These are phyloP conservation scores for Gynostemma pentaphyllum DNA, from an alignment of 306 rosid genomes.

Conservation along the genomic window DNA sequence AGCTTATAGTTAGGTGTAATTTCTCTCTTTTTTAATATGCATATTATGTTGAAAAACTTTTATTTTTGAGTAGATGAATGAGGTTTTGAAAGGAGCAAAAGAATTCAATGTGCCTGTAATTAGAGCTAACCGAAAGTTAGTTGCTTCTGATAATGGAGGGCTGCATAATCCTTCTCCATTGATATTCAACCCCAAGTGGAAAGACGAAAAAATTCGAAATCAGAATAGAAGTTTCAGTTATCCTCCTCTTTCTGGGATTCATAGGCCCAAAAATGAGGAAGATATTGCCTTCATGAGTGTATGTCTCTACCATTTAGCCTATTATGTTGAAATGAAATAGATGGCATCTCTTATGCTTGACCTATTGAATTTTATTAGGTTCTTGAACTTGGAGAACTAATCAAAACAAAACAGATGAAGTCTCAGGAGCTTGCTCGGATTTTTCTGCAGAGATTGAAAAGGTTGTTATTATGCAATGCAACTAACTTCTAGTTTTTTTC, in stretches of 20 bases:
- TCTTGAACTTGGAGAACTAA: constrained; percentile 62
- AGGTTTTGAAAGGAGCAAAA: constrained; percentile 34
- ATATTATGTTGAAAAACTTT: neutral
- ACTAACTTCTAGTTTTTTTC: constrained; percentile 1
- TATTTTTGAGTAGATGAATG: constrained; percentile 27
- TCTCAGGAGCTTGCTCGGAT: constrained; percentile 53
- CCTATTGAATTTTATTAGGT: constrained; percentile 23
- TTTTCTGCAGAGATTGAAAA: constrained; percentile 56
- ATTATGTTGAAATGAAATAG: neutral
- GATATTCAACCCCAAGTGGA: constrained; percentile 52
- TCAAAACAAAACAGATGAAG: constrained; percentile 55
- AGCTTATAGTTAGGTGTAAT: too few relatives aligned
- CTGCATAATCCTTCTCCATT: constrained; percentile 44
- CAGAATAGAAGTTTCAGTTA: constrained; percentile 28
- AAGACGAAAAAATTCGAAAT: constrained; percentile 1
- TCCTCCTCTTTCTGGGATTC: constrained; percentile 25
- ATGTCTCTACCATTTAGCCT: constrained; percentile 13
- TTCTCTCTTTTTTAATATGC: too few relatives aligned
- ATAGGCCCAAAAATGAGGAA: constrained; percentile 51
- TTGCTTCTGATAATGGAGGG: constrained; percentile 58
- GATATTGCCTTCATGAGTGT: constrained; percentile 68
- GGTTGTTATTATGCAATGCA: constrained; percentile 21
- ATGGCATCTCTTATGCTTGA: neutral
- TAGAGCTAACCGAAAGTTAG: constrained; percentile 39
- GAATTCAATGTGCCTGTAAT: constrained; percentile 47